Base-by-base conservation (phyloP, 2,329 filamentous ascomycete species). In the Phialophora tarda region DNA sequence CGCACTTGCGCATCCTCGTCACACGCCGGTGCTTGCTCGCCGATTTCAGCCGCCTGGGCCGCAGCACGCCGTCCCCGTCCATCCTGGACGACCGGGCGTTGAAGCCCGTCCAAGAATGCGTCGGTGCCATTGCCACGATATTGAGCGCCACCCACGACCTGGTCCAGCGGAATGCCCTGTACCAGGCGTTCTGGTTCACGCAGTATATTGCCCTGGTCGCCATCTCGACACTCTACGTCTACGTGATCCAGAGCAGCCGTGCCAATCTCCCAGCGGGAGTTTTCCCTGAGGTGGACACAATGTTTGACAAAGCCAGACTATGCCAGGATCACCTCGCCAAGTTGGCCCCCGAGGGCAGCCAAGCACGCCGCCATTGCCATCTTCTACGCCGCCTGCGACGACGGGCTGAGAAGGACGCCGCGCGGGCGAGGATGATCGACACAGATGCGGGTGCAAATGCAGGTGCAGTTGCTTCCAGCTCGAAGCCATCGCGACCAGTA, bases 161-260 rank as follows among this genome's bases (percentile, higher is more conserved):
- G 57, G 69, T 71, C 14, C 62, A 70, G 1, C 66, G 73, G n/a
- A 69, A 30, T 2, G 68, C 63, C 0, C 50, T 74, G 17, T 72
- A 73, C 54, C 70, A 73, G 51, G 64, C 66, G 3, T 75, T 75
- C 57, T 75, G 74, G 74, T 74, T 73, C 63, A 74, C 72, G 11
- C 72, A 72, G 30, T 75, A 75, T 48, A 68, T 74, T 23, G 65
- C 68, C 6, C 58, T 71, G 10, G 69, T 70, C 4, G 71, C 68
- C 3, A 61, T 72, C 10, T 72, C 71, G 5, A 72, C 71, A 2
- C 54, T 72, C 14, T 71, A 71, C 32, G 71, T 72, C 41, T 70
- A 70, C 44, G 47, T 69, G 3, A 70, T 72, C 14, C 69, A 72
- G 55, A 59, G 65, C 28, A 66, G 62, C 26, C 68, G 69, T 30